A percentile compares a stretch with the other conserved stretches of the same genome.
Evolutionary conservation across 352 stramenopile species (phyloP).

Genomic region (Lagenidium sp.): DNA sequence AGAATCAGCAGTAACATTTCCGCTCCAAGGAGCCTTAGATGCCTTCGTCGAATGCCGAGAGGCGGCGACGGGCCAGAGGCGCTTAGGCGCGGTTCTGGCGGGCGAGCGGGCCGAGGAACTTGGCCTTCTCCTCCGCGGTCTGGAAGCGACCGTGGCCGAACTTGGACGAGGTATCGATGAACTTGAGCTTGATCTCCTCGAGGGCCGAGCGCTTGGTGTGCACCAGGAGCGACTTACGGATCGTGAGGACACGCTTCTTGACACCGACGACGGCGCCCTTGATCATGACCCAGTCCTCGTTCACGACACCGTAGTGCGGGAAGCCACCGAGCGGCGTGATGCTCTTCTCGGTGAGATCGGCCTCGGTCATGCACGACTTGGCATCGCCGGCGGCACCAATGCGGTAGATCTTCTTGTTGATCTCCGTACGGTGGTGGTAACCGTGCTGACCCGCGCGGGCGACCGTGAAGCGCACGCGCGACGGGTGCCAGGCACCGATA

Average conservation of each 20-base stretch:
- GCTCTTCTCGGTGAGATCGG: slow-evolving; percentile 99
- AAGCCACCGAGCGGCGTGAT: slow-evolving; percentile 99
- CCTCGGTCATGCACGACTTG: slow-evolving; percentile 96
- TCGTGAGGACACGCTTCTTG: slow-evolving; percentile 98
- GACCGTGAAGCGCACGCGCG: slow-evolving; percentile 97
- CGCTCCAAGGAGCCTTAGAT: not conserved
- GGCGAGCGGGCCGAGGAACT: slow-evolving; percentile 97
- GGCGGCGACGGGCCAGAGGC: slow-evolving; percentile 1
- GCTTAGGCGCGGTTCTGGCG: slow-evolving; percentile 84
- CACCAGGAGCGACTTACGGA: slow-evolving; percentile 98
- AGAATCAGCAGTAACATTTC: slow-evolving; percentile 5
- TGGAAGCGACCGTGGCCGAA: slow-evolving; percentile 99
- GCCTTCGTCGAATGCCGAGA: no score
- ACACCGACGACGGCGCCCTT: slow-evolving; percentile 97
- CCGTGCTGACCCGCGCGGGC: slow-evolving; percentile 99
- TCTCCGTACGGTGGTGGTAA: slow-evolving; percentile 99
- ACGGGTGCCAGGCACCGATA: slow-evolving; percentile 99
- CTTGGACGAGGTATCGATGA: slow-evolving; percentile 98
- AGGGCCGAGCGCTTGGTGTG: slow-evolving; percentile 96
- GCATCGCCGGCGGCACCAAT: slow-evolving; percentile 91
- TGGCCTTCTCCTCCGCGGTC: slow-evolving; percentile 98
- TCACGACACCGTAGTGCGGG: slow-evolving; percentile 99
- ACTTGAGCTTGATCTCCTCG: slow-evolving; percentile 95
- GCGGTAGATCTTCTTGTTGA: slow-evolving; percentile 99
- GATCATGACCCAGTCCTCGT: slow-evolving; percentile 99